Evolutionary conservation across 768 basidiomycete genomes (phyloP).

Genomic region (Tylopilus felleus): DNA sequence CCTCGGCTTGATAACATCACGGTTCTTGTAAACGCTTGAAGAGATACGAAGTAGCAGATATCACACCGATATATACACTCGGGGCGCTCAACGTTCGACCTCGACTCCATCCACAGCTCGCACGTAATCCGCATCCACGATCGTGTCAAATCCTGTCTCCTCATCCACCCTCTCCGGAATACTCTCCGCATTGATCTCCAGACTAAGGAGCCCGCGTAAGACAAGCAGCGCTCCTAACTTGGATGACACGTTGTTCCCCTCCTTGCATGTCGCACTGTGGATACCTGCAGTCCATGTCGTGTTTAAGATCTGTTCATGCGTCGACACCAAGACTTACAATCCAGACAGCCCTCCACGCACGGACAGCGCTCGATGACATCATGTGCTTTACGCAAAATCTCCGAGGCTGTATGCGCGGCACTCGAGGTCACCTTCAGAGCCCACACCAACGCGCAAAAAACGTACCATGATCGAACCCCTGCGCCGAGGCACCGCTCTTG

Average conservation of each 20-base stretch:
- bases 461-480: conserved; percentile 79
- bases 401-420: conserved; percentile 40
- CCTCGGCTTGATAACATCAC: conserved; percentile 7
- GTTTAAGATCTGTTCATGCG: not conserved
- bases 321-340: conserved; percentile 45
- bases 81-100: conserved; percentile 37
- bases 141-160: conserved; percentile 41
- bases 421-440: not conserved
- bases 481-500: conserved; percentile 67
- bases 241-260: conserved; percentile 68
- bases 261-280: conserved; percentile 60
- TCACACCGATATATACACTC: not conserved
- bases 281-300: conserved; percentile 46
- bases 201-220: conserved; percentile 55
- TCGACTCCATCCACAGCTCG: conserved; percentile 42
- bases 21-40: too few species aligned
- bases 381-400: conserved; percentile 58
- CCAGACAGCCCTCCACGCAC: conserved; percentile 67
- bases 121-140: conserved; percentile 52
- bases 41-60: not conserved
- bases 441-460: not conserved
- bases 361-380: conserved; percentile 55
- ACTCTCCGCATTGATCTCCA: conserved; percentile 37
- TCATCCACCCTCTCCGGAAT: conserved; percentile 35
- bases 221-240: conserved; percentile 74